Percentiles rank a stretch among this genome's conserved stretches.
phyloP scores from a whole-genome alignment of 1,139 yeast species.

The Yamadazyma diospyri region DNA sequence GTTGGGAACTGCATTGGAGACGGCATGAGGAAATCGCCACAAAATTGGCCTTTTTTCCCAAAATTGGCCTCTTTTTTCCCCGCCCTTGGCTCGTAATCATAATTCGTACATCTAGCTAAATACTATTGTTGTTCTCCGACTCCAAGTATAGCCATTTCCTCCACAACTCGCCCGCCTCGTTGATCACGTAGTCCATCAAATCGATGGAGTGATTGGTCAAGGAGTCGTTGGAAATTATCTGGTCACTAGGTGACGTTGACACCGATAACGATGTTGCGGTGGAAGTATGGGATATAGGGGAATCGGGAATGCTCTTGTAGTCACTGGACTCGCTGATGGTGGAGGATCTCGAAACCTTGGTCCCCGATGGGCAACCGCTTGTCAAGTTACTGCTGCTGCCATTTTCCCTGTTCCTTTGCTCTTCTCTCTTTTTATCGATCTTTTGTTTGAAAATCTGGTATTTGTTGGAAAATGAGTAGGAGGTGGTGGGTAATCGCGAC shows the following conservation, averaged over 20 bases:
- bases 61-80: too few relatives aligned
- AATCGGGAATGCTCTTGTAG: conserved; percentile 5
- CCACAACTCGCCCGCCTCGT: conserved; percentile 87
- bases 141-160: conserved; percentile 81
- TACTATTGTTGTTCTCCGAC: conserved; percentile 2
- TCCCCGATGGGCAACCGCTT: too few relatives aligned
- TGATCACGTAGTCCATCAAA: conserved; percentile 67
- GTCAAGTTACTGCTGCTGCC: conserved; percentile 1
- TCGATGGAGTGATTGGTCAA: conserved; percentile 35
- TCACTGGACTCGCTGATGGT: conserved; percentile 11
- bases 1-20: too few relatives aligned
- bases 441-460: conserved; percentile 33
- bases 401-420: conserved; percentile 10
- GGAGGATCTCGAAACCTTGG: conserved; percentile 13
- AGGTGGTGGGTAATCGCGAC: conserved; percentile 49
- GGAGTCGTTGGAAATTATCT: conserved; percentile 35
- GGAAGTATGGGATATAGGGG: conserved; percentile 8
- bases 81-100: too few relatives aligned
- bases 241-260: conserved; percentile 4
- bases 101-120: conserved; percentile 6
- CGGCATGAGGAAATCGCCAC: too few relatives aligned
- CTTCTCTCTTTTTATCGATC: conserved; percentile 18
- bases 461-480: conserved; percentile 31
- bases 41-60: too few relatives aligned
- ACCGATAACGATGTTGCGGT: conserved; percentile 8